Percentiles rank a stretch among this genome's conserved stretches.
Evolutionary conservation across 805 yeast genomes (phyloP).

Genomic region (Blastobotrys chiropterorum): DNA sequence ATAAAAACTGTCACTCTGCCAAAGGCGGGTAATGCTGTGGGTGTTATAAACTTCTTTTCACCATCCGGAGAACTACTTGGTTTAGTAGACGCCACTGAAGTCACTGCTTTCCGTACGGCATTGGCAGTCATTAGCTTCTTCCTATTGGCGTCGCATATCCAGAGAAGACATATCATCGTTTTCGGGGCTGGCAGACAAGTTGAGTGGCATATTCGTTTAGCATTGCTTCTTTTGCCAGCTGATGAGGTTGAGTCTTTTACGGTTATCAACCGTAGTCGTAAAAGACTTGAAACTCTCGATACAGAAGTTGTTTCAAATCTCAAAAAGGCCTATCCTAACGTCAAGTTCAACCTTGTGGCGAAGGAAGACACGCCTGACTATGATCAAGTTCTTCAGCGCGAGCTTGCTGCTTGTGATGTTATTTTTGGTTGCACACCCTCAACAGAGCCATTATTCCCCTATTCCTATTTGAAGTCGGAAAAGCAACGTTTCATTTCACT

Average conservation of each 20-base stretch:
- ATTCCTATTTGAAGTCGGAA: conserved; percentile 3
- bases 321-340: not conserved
- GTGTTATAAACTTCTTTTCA: conserved; percentile 1
- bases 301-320: not conserved
- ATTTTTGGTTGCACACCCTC: conserved; percentile 9
- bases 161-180: not conserved
- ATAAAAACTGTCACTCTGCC: conserved; percentile 2
- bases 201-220: conserved; percentile 9
- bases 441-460: conserved; percentile 7
- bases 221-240: conserved; percentile 1
- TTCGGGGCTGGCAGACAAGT: conserved; percentile 9
- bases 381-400: not conserved
- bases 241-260: conserved; percentile 3
- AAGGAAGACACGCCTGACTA: conserved; percentile 1
- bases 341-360: not conserved
- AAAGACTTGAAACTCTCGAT: not conserved
- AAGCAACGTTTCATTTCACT: conserved; percentile 5
- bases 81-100: conserved; percentile 4
- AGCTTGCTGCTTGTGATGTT: not conserved
- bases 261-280: conserved; percentile 5
- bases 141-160: not conserved
- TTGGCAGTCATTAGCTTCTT: conserved; percentile 7
- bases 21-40: not conserved
- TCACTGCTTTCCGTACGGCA: conserved; percentile 12
- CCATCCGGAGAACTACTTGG: conserved; percentile 3